A percentile compares a stretch with the other conserved stretches of the same genome.
Evolutionary conservation across 2,329 filamentous ascomycete genomes (phyloP).

Genomic region (Drechslera avenae): DNA sequence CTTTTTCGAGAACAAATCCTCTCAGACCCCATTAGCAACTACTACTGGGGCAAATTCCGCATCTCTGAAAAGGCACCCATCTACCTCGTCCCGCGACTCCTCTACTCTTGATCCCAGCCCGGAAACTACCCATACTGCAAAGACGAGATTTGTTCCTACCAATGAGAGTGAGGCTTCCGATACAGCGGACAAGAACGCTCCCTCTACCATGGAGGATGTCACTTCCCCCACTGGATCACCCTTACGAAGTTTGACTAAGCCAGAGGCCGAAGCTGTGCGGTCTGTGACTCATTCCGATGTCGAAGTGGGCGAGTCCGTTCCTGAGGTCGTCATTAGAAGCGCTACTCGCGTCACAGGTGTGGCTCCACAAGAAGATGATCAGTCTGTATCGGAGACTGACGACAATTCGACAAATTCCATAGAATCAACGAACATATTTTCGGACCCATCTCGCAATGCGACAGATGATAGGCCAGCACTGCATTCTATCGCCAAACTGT

Average conservation of each 20-base stretch:
- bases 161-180: background rate
- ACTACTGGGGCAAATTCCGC: constrained; percentile 8
- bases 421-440: no score
- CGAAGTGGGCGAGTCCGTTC: constrained; percentile 1
- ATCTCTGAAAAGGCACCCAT: background rate
- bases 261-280: background rate
- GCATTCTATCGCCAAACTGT: no score
- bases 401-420: no score
- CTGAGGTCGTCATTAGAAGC: constrained; percentile 14
- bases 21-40: constrained; percentile 14
- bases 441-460: no score
- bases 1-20: constrained; percentile 38
- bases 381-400: no score
- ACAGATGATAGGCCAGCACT: no score
- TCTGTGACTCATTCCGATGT: background rate
- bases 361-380: background rate
- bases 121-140: background rate
- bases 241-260: background rate
- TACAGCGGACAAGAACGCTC: no score
- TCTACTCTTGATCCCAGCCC: constrained; percentile 5
- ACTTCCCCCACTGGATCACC: background rate
- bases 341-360: constrained; percentile 2
- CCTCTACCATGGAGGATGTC: background rate
- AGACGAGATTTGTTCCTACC: background rate
- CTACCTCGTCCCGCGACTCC: background rate